Conservation (phyloP, 192 early-diverging fungal genomes). For the Jimgerdemannia flammicorona region DNA sequence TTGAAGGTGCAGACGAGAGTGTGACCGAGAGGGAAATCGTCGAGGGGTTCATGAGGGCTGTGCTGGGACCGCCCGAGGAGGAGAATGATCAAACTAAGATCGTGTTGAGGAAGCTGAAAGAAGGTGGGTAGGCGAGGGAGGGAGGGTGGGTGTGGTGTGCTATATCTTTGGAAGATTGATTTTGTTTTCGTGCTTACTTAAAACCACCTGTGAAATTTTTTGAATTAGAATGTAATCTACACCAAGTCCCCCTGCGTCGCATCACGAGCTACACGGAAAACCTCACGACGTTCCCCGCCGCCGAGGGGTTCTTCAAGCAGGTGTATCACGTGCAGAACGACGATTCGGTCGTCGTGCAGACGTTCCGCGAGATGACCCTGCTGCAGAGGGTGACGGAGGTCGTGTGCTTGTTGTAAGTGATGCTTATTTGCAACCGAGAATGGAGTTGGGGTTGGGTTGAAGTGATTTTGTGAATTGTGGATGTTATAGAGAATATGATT, state of each 20-base stretch:
- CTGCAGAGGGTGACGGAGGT: constrained; percentile 53
- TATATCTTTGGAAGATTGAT: no score
- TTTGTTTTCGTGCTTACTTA: no score
- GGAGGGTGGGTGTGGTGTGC: no score
- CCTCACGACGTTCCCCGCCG: constrained; percentile 20
- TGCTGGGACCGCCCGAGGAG: neutral
- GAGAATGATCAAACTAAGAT: neutral
- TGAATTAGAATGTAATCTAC: neutral
- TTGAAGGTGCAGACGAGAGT: neutral
- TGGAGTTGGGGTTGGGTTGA: neutral
- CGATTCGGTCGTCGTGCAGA: constrained; percentile 44
- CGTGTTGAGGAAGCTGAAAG: neutral
- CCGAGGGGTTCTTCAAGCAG: constrained; percentile 56
- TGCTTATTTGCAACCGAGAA: neutral
- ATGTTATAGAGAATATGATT: no score
- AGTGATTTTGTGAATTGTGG: no score
- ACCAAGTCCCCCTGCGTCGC: neutral
- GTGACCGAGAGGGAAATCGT: neutral
- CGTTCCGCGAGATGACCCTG: constrained; percentile 57
- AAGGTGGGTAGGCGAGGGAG: neutral
- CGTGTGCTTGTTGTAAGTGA: constrained; percentile 50
- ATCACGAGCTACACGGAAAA: constrained; percentile 1
- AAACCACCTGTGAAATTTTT: no score
- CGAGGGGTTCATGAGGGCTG: constrained; percentile 1
- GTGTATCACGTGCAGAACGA: constrained; percentile 50